Conservation (phyloP, 768 basidiomycete species). For the Tulasnella sp. region DNA sequence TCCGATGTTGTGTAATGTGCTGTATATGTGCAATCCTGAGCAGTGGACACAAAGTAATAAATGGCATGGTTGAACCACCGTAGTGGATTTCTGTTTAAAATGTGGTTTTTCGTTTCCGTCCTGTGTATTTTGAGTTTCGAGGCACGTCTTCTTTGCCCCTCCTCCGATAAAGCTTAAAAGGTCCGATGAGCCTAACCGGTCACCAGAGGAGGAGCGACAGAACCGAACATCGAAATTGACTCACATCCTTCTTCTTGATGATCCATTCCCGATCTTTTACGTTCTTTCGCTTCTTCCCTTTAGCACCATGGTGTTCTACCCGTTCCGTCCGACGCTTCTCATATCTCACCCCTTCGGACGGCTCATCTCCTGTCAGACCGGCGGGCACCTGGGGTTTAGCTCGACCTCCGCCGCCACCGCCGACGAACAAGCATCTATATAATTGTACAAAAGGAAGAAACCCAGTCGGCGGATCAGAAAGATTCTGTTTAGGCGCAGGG, state of each 20-base stretch:
- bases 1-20: too few species aligned
- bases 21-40: too few species aligned
- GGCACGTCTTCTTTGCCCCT: constrained; percentile 81
- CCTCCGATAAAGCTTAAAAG: constrained; percentile 60
- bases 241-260: constrained; percentile 89
- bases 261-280: constrained; percentile 80
- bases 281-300: constrained; percentile 56
- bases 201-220: too few species aligned
- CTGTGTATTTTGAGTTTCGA: constrained; percentile 79
- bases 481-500: neutral
- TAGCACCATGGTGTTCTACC: constrained; percentile 40
- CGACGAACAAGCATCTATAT: constrained; percentile 66
- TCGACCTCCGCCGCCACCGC: constrained; percentile 41
- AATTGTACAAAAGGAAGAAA: neutral
- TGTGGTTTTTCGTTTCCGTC: constrained; percentile 68
- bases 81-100: constrained; percentile 41
- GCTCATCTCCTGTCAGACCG: constrained; percentile 61
- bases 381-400: constrained; percentile 47
- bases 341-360: constrained; percentile 45
- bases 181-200: too few species aligned
- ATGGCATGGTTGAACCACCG: too few species aligned
- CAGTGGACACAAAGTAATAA: too few species aligned
- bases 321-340: constrained; percentile 63
- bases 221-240: too few species aligned
- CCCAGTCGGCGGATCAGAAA: neutral